Base-by-base conservation (phyloP, 2,329 filamentous ascomycete genomes). In the Cladosporium sp. region DNA sequence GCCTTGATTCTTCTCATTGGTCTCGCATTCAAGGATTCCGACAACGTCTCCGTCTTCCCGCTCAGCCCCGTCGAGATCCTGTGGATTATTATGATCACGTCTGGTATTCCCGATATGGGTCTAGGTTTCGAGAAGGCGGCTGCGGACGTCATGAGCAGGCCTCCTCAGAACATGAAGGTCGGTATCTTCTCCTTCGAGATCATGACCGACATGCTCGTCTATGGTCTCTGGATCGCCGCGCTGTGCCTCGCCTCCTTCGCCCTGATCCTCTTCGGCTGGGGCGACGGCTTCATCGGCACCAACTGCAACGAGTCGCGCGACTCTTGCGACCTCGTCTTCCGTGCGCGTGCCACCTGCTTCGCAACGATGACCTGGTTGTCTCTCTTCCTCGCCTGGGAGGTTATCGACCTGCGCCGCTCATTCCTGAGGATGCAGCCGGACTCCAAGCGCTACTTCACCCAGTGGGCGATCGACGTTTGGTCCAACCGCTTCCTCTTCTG, bases 81-180 rank as follows among this genome's bases (percentile, higher is more conserved):
- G 54, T 95, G 89, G 89, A 89, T 95, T 68, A 95, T 95, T 70
- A 92, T 95, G 86, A 80, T 93, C 52, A 95, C 90, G 0, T 92
- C 87, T 38, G 87, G 85, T 6, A 83, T 93, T 68, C 89, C 89
- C 1, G 90, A 91, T 54, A 93, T 95, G 74, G 90, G 89, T 41
- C 80, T 95, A 1, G 89, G 89, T 16, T 85, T 89, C 60, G 89
- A 95, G 69, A 73, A 78, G 42, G 87, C 88, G 0, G 81, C 84
- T 0, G 78, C 81, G 2, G 86, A 92, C 64, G 84, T 95, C 56
- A 89, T 95, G 81, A 74, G 79, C 57, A 84, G 89, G 49, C 87
- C 88, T 7, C 90, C 90, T 0, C 87, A 92, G 58, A 79, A 85
- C 69, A 69, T 85, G 11, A 72, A 75, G 41, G 67, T 76, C 4